These are phyloP conservation scores for Plasmodium falciparum DNA, from an alignment of 169 alveolate genomes.

Conservation along the genomic window DNA sequence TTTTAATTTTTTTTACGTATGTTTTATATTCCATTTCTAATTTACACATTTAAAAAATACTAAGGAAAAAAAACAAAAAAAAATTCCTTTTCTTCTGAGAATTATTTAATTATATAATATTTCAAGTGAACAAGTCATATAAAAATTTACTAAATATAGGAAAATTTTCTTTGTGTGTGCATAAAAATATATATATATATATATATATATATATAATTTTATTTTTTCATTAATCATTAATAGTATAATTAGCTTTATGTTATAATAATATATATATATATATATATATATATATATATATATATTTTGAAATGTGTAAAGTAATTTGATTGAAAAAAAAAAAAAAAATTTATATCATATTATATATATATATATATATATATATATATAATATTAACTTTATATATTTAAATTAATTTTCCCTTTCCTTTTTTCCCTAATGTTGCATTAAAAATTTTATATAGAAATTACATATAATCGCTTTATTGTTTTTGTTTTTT, in stretches of 20 bases:
- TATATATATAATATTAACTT: not conserved
- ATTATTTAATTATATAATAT: slow-evolving; percentile 3
- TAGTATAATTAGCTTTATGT: not conserved
- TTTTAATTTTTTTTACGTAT: no score
- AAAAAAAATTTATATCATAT: no score
- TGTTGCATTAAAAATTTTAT: slow-evolving; percentile 23
- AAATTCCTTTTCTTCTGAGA: slow-evolving; percentile 11
- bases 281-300: no score
- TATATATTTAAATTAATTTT: slow-evolving; percentile 7
- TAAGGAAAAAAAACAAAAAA: no score
- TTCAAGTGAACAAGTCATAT: slow-evolving; percentile 42
- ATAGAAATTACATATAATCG: slow-evolving; percentile 19
- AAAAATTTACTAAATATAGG: slow-evolving; percentile 7
- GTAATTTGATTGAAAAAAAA: not conserved
- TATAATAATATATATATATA: no score
- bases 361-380: slow-evolving; percentile 2
- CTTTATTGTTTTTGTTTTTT: slow-evolving; percentile 23
- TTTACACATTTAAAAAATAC: no score
- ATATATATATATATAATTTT: slow-evolving; percentile 9
- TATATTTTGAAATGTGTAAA: no score
- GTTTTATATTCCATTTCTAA: no score
- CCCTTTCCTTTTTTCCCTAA: slow-evolving; percentile 25
- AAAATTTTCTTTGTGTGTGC: slow-evolving; percentile 43
- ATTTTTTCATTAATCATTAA: not conserved
- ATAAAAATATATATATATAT: slow-evolving; percentile 22